Evolutionary conservation across 768 basidiomycete genomes (phyloP).

Genomic region (Rhodocollybia butyracea): DNA sequence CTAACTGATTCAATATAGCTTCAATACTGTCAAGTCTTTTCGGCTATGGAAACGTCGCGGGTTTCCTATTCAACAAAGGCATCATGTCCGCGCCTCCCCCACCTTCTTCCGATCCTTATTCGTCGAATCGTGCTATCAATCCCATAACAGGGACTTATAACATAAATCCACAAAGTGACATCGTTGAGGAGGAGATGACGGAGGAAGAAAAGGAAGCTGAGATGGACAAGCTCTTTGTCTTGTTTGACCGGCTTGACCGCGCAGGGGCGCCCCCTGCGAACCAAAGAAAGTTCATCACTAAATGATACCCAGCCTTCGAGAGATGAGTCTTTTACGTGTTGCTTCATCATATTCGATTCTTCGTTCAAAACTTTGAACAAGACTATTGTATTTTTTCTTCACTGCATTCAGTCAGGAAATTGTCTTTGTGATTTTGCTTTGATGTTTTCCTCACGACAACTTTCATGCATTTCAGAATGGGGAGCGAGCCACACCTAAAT

Average conservation of each 20-base stretch:
- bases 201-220: conserved; percentile 95
- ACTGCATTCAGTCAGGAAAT: too few relatives aligned
- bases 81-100: conserved; percentile 60
- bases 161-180: conserved; percentile 17
- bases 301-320: too few relatives aligned
- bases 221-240: conserved; percentile 85
- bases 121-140: conserved; percentile 45
- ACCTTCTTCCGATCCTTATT: conserved; percentile 23
- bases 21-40: conserved; percentile 55
- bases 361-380: too few relatives aligned
- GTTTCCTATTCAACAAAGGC: conserved; percentile 91
- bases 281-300: conserved; percentile 53
- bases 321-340: too few relatives aligned
- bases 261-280: conserved; percentile 62
- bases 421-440: too few relatives aligned
- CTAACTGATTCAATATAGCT: conserved; percentile 31
- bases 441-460: too few relatives aligned
- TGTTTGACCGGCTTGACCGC: conserved; percentile 87
- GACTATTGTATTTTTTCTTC: too few relatives aligned
- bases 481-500: too few relatives aligned
- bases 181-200: conserved; percentile 62
- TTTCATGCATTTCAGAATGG: too few relatives aligned
- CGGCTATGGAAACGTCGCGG: conserved; percentile 25
- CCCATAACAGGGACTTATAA: conserved; percentile 82
- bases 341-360: too few relatives aligned